Base-by-base conservation (phyloP, 2,329 filamentous ascomycete species). In the Hymenoscyphus repandus region DNA sequence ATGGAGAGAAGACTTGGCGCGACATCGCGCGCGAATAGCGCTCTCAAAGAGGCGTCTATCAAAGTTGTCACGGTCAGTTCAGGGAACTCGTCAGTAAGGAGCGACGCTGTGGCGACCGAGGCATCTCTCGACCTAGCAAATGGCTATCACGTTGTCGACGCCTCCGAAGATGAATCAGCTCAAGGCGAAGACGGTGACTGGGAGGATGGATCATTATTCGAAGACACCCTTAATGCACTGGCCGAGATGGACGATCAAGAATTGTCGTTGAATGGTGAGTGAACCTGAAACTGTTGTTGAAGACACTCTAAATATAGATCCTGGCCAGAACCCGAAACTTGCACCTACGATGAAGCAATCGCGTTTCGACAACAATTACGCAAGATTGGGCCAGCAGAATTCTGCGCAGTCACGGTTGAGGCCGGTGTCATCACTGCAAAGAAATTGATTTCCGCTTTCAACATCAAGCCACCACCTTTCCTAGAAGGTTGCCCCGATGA, bases 371-470 rank as follows among this genome's bases (percentile, higher is more conserved):
- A 84, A 61, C 78, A 86, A 56, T 75, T 96, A 52, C 86, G 86
- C 64, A 76, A 82, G 47, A 74, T 90, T 55, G 91, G 91, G n/a
- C 86, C 88, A 18, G 78, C 82, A 54, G 78, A 85, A 54, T 95
- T 96, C 67, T 82, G 88, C 64, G 74, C 82, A 60, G 77, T 83
- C 59, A 90, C 86, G 31, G 75, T 95, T 45, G 80, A 83, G 56
- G 76, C 77, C 47, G 82, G 83, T 31, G 76, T 75, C 46, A 83
- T 93, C 66, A 84, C 85, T 17, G 87, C 87, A 49, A 90, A 86
- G 70, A 92, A 89, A 69, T 76, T 96, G 30, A 83, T 92, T 65
- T 90, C 88, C 7, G 91, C 90, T 12, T 96, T 96, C 73, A 85
- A 84, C 53, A 81, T 96, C 60, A 75, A 79, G 36, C 82, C 88